Percentiles rank a stretch among this genome's conserved stretches.
Conservation (phyloP, 2,329 filamentous ascomycete genomes). For the Cladosporium sp. region DNA sequence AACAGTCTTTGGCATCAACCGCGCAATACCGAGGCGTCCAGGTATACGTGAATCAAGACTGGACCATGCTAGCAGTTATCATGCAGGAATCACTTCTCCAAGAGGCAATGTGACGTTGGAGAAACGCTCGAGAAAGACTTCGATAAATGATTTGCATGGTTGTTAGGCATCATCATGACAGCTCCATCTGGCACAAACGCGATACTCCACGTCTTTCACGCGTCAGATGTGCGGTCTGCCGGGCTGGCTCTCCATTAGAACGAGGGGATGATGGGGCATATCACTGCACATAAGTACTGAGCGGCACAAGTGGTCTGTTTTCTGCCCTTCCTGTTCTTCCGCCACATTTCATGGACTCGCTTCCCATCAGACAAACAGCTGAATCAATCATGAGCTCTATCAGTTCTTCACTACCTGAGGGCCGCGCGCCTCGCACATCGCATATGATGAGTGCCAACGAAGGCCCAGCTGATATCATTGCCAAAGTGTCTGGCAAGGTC, state of each 20-base stretch:
- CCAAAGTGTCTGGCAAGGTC: constrained; percentile 47
- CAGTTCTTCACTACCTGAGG: constrained; percentile 3
- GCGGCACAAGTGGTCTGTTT: neutral
- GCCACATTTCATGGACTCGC: neutral
- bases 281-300: neutral
- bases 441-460: constrained; percentile 49
- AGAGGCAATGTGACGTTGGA: neutral
- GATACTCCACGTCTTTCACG: neutral
- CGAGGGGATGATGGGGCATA: neutral
- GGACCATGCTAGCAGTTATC: neutral
- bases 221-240: constrained; percentile 2
- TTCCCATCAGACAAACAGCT: neutral
- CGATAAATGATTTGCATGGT: neutral
- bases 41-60: neutral
- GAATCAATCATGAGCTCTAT: constrained; percentile 8
- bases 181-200: constrained; percentile 1
- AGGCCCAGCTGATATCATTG: constrained; percentile 49
- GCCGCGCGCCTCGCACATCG: constrained; percentile 5
- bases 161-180: constrained; percentile 8
- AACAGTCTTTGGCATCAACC: neutral
- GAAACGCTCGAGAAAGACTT: neutral
- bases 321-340: neutral
- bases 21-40: neutral
- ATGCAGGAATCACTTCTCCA: neutral
- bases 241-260: neutral